Base-by-base conservation (phyloP, 2,329 filamentous ascomycete species). In the Paradendryphiella salina region DNA sequence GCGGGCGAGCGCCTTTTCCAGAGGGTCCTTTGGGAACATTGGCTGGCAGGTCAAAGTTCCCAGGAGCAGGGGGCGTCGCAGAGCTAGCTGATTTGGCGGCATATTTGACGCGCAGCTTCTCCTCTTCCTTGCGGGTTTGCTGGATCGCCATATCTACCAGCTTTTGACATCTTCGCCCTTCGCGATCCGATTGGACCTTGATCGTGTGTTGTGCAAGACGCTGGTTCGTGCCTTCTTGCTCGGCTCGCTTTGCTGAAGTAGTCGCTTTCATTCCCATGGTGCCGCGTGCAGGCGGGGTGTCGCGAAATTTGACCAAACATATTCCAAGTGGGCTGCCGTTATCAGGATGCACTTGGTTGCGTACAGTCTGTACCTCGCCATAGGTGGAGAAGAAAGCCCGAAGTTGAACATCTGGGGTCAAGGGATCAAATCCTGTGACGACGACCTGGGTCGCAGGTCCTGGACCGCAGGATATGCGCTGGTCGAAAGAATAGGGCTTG, bases 261-360 rank as follows among this genome's bases (percentile, higher is more conserved):
- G 88, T 84, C 5, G 90, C 94, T 41, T 85, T 82, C 32, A 90
- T 76, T 2, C 81, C 75, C 1, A 76, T 66, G 15, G 60, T 77
- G 64, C 75, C 84, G 66, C 76, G 79, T 61, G 73, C 79, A 59
- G 64, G 53, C 13, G 78, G 77, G 73, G 76, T 84, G 69, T 97
- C 93, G 65, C 88, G 86, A 73, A 95, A 99, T 52, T 88, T 86
- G 68, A 99, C 90, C 13, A 90, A 90, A 59, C 90, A 96, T 69
- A 99, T 92, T 10, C 94, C 94, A 10, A 99, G 82, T 69, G 95
- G 96, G 67, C 90, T 94, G 14, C 94, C 94, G 10, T 92, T 97
- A 50, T 92, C 87, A 7, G 94, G 94, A 73, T 99, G 91, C 66
- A 95, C 93, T 71, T 95, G 93, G 69, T 96, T 96, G 67, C 90